Percentiles rank a stretch among this genome's conserved stretches.
These are phyloP conservation scores for Sporobolomyces phaffii DNA, from an alignment of 768 basidiomycete species.

Conservation along the genomic window DNA sequence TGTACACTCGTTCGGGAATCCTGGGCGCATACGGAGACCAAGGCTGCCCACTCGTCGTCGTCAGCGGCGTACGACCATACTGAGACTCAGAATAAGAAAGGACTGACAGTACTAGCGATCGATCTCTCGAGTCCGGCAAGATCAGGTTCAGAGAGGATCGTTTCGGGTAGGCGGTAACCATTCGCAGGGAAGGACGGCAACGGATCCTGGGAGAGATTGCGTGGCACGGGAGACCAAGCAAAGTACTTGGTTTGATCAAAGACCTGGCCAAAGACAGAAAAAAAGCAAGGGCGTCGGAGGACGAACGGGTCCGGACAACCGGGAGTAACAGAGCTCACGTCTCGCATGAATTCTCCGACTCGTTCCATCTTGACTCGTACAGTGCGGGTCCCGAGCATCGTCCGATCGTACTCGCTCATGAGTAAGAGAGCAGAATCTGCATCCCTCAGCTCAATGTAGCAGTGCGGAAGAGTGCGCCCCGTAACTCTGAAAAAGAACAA, in stretches of 20 bases:
- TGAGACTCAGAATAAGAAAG: too few relatives aligned
- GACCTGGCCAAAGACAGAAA: not conserved
- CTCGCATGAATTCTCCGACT: conserved; percentile 29
- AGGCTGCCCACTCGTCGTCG: not conserved
- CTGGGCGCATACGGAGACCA: not conserved
- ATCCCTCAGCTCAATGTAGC: conserved; percentile 28
- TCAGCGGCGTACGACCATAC: too few relatives aligned
- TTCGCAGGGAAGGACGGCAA: conserved; percentile 14
- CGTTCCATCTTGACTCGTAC: conserved; percentile 36
- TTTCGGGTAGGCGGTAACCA: not conserved
- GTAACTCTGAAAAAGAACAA: not conserved
- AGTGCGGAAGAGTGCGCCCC: conserved; percentile 37
- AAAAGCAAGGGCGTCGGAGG: not conserved
- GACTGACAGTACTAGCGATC: too few relatives aligned
- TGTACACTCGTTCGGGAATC: conserved; percentile 28
- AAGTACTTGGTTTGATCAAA: conserved; percentile 18
- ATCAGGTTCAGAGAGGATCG: too few relatives aligned
- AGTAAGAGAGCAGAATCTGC: not conserved
- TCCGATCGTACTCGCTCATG: conserved; percentile 5
- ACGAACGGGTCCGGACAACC: too few relatives aligned
- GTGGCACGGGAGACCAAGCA: not conserved
- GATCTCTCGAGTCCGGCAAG: too few relatives aligned
- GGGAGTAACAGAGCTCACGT: conserved; percentile 14
- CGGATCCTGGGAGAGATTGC: not conserved
- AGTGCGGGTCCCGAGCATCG: conserved; percentile 21